phyloP scores from a whole-genome alignment of 371 early-diverging fungal genomes.

The Mortierella sp. region DNA sequence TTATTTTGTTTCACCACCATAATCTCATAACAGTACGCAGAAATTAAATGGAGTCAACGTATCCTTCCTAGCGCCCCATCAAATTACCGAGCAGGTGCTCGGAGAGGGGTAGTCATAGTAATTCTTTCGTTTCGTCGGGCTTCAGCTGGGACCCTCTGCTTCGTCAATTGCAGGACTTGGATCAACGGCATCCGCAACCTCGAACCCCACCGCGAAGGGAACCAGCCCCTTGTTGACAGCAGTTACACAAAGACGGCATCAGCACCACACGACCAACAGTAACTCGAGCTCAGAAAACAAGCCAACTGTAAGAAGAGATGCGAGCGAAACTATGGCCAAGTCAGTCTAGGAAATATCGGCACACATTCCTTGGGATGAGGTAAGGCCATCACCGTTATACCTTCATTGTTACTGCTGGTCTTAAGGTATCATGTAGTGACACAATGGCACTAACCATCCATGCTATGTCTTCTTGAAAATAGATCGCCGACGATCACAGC shows the following conservation, averaged over 20 bases:
- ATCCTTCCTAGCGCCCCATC: slow-evolving; percentile 39
- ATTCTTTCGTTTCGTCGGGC: slow-evolving; percentile 29
- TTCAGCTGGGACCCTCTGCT: slow-evolving; percentile 52
- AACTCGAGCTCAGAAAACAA: slow-evolving; percentile 13
- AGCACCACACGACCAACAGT: background rate
- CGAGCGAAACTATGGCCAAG: slow-evolving; percentile 51
- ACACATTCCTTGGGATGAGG: too few species aligned
- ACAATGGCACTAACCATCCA: too few species aligned
- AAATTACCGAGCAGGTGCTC: slow-evolving; percentile 47
- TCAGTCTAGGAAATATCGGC: slow-evolving; percentile 6
- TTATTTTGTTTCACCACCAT: background rate
- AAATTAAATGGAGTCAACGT: slow-evolving; percentile 33
- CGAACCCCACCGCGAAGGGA: slow-evolving; percentile 32
- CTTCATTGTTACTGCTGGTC: too few species aligned
- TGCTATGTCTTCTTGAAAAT: too few species aligned
- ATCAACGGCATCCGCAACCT: slow-evolving; percentile 24
- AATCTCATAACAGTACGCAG: slow-evolving; percentile 22
- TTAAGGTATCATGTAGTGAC: too few species aligned
- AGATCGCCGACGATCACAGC: too few species aligned
- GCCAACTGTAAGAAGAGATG: slow-evolving; percentile 16
- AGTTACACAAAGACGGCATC: slow-evolving; percentile 14
- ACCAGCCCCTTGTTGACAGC: slow-evolving; percentile 14
- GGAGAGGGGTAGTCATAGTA: slow-evolving; percentile 33
- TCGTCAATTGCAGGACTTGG: slow-evolving; percentile 21
- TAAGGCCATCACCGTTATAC: too few species aligned